These are phyloP conservation scores for Entonaema liquescens DNA, from an alignment of 495 filamentous ascomycete species.

Conservation along the genomic window DNA sequence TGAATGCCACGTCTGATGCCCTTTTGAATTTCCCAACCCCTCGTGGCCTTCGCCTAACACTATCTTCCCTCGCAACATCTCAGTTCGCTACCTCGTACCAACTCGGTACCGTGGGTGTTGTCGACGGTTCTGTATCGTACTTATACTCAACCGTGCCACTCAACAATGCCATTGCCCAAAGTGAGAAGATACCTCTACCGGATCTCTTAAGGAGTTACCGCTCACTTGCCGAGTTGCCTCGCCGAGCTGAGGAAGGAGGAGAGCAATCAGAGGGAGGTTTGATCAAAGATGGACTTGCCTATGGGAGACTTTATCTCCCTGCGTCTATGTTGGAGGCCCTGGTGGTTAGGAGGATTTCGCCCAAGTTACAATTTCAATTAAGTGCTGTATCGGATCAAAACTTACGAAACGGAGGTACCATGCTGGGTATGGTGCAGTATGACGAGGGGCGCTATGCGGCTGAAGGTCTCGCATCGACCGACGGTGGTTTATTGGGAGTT, in stretches of 20 bases:
- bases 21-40: slow-evolving; percentile 88
- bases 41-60: slow-evolving; percentile 76
- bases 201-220: slow-evolving; percentile 58
- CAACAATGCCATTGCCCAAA: slow-evolving; percentile 55
- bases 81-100: slow-evolving; percentile 93
- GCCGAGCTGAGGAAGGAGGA: slow-evolving; percentile 33
- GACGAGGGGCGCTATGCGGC: slow-evolving; percentile 88
- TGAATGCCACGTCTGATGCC: slow-evolving; percentile 86
- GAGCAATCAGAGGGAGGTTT: slow-evolving; percentile 12
- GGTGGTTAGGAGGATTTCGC: slow-evolving; percentile 81
- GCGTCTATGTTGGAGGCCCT: slow-evolving; percentile 85
- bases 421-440: slow-evolving; percentile 83
- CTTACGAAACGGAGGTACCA: slow-evolving; percentile 77
- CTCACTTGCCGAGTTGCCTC: slow-evolving; percentile 50
- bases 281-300: slow-evolving; percentile 69
- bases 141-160: slow-evolving; percentile 85
- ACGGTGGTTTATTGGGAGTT: slow-evolving; percentile 86
- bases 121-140: slow-evolving; percentile 92
- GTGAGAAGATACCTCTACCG: slow-evolving; percentile 57
- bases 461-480: slow-evolving; percentile 91
- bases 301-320: slow-evolving; percentile 89
- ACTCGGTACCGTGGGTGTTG: slow-evolving; percentile 81
- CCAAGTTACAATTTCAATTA: slow-evolving; percentile 79
- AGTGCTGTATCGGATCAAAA: slow-evolving; percentile 80
- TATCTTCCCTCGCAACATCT: slow-evolving; percentile 89